These are phyloP conservation scores for Globisporangium iwayamae DNA, from an alignment of 352 stramenopile species.

Conservation along the genomic window DNA sequence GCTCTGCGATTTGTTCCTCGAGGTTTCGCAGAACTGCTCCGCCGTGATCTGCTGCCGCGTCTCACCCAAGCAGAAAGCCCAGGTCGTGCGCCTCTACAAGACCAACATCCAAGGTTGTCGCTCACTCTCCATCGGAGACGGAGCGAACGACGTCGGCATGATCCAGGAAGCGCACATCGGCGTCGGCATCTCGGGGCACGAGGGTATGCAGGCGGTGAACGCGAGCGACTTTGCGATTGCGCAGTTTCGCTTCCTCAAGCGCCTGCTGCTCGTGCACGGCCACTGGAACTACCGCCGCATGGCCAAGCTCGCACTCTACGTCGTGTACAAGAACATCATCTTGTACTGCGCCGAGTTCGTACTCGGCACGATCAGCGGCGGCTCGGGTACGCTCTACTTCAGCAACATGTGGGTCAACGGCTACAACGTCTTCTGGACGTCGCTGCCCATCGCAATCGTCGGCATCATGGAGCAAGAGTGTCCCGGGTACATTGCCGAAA, in stretches of 20 bases:
- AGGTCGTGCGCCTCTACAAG: constrained; percentile 86
- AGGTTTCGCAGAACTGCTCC: constrained; percentile 78
- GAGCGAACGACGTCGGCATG: constrained; percentile 99
- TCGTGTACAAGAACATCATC: constrained; percentile 99
- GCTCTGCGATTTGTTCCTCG: constrained; percentile 78
- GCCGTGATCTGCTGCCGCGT: constrained; percentile 90
- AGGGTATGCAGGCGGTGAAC: constrained; percentile 99
- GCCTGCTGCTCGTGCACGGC: constrained; percentile 96
- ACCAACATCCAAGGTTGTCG: constrained; percentile 79
- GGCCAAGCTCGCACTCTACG: constrained; percentile 94
- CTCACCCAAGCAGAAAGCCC: constrained; percentile 91
- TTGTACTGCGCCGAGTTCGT: constrained; percentile 83
- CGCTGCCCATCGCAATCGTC: constrained; percentile 88
- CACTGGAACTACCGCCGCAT: constrained; percentile 98
- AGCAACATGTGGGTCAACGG: constrained; percentile 92
- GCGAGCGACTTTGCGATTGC: constrained; percentile 97
- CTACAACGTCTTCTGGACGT: constrained; percentile 97
- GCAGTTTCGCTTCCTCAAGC: constrained; percentile 97
- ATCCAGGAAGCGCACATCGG: constrained; percentile 99
- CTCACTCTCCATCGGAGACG: constrained; percentile 97
- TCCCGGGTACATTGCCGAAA: constrained; percentile 55
- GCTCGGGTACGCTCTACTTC: constrained; percentile 78
- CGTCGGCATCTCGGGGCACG: constrained; percentile 97
- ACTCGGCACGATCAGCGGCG: constrained; percentile 80
- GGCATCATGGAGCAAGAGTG: constrained; percentile 84